Conservation (phyloP, 78 protist species). For the slime mould (Dictyostelium discoideum) region dicty_2.7 NC_007090.3:1733501-1734000, state of each 20-base stretch:
- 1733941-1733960: neutral
- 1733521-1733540: too few species aligned
- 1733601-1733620: neutral
- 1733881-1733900: neutral
- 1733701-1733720: neutral
- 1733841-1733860: neutral
- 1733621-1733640: neutral
- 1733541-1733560: neutral
- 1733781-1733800: too few species aligned
- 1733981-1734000: conserved; percentile 24
- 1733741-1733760: too few species aligned
- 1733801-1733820: neutral
- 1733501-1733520: neutral
- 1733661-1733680: neutral
- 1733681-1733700: neutral
- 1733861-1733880: neutral
- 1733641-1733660: neutral
- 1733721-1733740: neutral
- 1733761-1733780: too few species aligned
- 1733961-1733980: conserved; percentile 15
- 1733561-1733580: neutral
- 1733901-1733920: neutral
- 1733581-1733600: neutral
- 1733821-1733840: neutral
- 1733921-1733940: neutral